phyloP scores from a whole-genome alignment of 305 asterid genomes.

The Ilex paraguariensis region DNA sequence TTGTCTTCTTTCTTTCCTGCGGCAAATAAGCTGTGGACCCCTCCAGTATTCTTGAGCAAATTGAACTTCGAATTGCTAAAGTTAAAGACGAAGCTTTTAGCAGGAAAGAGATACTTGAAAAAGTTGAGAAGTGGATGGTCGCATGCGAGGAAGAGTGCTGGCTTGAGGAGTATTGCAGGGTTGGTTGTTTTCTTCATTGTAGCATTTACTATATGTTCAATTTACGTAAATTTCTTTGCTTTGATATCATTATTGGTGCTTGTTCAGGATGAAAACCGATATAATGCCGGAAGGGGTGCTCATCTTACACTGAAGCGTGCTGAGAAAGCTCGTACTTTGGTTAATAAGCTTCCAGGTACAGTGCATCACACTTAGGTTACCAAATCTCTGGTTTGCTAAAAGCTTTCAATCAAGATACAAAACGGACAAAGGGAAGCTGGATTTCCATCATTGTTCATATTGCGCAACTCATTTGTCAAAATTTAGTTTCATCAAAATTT shows the following conservation, averaged over 20 bases:
- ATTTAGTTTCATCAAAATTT: background rate
- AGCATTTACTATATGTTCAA: background rate
- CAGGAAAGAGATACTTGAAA: conserved; percentile 95
- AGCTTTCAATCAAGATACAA: too few species aligned
- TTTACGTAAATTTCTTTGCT: background rate
- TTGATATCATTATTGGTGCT: background rate
- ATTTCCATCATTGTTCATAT: too few species aligned
- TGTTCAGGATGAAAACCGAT: conserved; percentile 32
- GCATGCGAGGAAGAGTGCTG: conserved; percentile 98
- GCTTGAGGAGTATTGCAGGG: conserved; percentile 99
- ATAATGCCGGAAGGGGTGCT: conserved; percentile 97
- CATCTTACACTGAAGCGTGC: conserved; percentile 92
- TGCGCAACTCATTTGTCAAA: too few species aligned
- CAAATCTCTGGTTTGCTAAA: too few species aligned
- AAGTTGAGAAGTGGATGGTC: conserved; percentile 93
- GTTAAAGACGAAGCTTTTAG: conserved; percentile 87
- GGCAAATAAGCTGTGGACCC: conserved; percentile 79
- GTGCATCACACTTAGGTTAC: too few species aligned
- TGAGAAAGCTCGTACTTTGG: conserved; percentile 91
- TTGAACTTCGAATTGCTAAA: conserved; percentile 82
- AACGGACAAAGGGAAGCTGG: too few species aligned
- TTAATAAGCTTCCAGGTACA: conserved; percentile 90
- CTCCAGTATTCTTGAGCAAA: conserved; percentile 76
- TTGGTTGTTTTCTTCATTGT: conserved; percentile 18
- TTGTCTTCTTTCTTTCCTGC: conserved; percentile 7